Evolutionary conservation across 164 flowering plant genomes (phyloP).

Genomic region (Vitis amurensis): DNA sequence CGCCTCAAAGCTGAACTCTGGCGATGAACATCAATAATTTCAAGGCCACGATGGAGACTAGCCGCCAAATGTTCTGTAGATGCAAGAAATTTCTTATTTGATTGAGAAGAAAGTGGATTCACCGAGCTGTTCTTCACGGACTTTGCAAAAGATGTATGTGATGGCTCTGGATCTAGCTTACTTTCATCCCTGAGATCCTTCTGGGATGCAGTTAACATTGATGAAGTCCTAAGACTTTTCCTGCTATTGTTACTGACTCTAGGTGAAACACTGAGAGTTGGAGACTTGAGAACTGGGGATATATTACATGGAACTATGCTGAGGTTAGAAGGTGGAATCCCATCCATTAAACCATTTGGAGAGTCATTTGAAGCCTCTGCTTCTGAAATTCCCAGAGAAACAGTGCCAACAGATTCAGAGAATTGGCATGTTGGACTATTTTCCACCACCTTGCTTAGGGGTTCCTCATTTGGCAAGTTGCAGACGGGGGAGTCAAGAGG

Average conservation of each 20-base stretch:
- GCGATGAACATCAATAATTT: constrained; percentile 60
- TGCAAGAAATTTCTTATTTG: constrained; percentile 22
- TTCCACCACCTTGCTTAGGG: constrained; percentile 11
- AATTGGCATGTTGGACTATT: constrained; percentile 4
- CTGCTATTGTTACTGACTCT: constrained; percentile 46
- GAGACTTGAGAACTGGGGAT: constrained; percentile 63
- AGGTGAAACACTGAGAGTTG: constrained; percentile 74
- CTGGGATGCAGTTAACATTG: constrained; percentile 60
- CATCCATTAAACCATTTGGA: constrained; percentile 15
- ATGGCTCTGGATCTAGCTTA: constrained; percentile 22
- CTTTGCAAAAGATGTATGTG: constrained; percentile 35
- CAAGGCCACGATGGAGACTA: constrained; percentile 87
- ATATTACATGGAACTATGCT: constrained; percentile 39
- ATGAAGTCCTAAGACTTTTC: constrained; percentile 75
- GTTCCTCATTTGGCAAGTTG: constrained; percentile 18
- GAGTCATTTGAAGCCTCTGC: constrained; percentile 18
- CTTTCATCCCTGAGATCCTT: constrained; percentile 28
- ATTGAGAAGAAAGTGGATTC: constrained; percentile 26
- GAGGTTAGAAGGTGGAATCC: constrained; percentile 35
- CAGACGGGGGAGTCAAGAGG: constrained; percentile 10
- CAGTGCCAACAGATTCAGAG: constrained; percentile 16
- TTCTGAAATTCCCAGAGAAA: constrained; percentile 14
- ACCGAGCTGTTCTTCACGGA: constrained; percentile 30
- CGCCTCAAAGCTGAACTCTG: constrained; percentile 59
- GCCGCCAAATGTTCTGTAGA: constrained; percentile 76